Percentiles rank a stretch among this genome's conserved stretches.
These are phyloP conservation scores for Aureobasidium sp. DNA, from an alignment of 2,329 filamentous ascomycete genomes.

Conservation along the genomic window DNA sequence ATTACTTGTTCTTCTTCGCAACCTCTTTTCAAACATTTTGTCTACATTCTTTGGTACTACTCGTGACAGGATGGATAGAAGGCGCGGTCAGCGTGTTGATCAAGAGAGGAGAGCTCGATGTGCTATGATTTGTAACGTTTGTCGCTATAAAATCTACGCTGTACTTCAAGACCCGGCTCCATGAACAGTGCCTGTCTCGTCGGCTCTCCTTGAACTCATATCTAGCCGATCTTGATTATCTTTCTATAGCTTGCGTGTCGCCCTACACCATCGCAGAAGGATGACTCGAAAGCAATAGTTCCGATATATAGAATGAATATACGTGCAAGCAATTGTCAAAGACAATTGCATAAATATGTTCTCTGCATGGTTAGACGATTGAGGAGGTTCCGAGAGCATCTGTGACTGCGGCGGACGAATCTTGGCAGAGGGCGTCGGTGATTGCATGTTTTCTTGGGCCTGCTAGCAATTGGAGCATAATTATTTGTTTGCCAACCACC, in stretches of 20 bases:
- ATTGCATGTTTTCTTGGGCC: constrained; percentile 5
- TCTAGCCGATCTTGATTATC: background rate
- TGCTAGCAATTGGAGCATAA: background rate
- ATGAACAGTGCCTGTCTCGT: background rate
- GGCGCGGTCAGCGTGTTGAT: background rate
- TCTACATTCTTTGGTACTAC: background rate
- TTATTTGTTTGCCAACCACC: constrained; percentile 1
- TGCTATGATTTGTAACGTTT: too few relatives aligned
- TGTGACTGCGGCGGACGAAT: background rate
- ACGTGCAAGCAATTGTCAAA: background rate
- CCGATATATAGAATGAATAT: background rate
- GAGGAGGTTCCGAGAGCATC: background rate
- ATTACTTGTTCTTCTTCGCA: background rate
- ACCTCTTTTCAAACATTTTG: background rate
- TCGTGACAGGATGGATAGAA: background rate
- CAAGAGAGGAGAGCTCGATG: background rate
- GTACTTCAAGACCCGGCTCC: background rate
- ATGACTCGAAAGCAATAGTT: background rate
- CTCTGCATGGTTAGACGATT: background rate
- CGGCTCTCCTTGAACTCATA: background rate
- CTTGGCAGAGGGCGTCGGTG: background rate
- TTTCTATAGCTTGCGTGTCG: background rate
- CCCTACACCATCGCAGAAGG: background rate
- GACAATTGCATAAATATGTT: background rate
- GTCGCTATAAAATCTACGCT: background rate